Conservation (phyloP, 2,329 filamentous ascomycete genomes). For the Arachnopeziza araneosa region DNA sequence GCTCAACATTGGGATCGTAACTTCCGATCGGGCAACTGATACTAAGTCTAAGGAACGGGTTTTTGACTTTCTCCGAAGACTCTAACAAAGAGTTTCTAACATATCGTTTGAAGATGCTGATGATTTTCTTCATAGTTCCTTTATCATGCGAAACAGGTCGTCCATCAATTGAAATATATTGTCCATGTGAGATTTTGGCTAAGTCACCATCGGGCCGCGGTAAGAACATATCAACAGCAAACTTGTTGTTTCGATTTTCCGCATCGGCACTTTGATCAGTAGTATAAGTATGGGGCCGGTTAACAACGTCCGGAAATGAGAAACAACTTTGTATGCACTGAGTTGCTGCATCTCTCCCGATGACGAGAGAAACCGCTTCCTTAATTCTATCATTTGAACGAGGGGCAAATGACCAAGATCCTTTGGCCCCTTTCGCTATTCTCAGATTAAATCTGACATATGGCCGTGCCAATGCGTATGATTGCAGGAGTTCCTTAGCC, state of each 20-base stretch:
- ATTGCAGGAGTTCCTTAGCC: slow-evolving; percentile 54
- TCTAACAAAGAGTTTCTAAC: slow-evolving; percentile 32
- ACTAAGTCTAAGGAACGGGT: slow-evolving; percentile 58
- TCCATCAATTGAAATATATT: slow-evolving; percentile 63
- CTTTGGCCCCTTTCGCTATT: slow-evolving; percentile 46
- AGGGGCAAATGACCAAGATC: slow-evolving; percentile 59
- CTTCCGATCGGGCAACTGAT: slow-evolving; percentile 55
- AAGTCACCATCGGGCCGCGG: slow-evolving; percentile 44
- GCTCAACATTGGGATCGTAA: slow-evolving; percentile 69
- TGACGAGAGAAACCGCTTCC: slow-evolving; percentile 57
- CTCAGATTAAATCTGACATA: slow-evolving; percentile 55
- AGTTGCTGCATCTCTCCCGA: slow-evolving; percentile 55
- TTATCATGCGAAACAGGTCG: slow-evolving; percentile 53
- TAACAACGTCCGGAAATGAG: slow-evolving; percentile 16
- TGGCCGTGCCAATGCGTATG: slow-evolving; percentile 62
- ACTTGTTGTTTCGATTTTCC: slow-evolving; percentile 20
- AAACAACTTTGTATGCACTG: slow-evolving; percentile 44
- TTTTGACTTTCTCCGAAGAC: slow-evolving; percentile 33
- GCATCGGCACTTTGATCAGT: neutral
- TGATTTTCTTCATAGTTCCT: slow-evolving; percentile 56
- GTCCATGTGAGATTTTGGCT: slow-evolving; percentile 41
- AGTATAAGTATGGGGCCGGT: neutral
- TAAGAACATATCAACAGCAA: slow-evolving; percentile 52
- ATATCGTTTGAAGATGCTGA: slow-evolving; percentile 46
- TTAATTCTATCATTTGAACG: slow-evolving; percentile 42